phyloP scores from a whole-genome alignment of 192 early-diverging fungal species.

The Backusella macrospora region DNA sequence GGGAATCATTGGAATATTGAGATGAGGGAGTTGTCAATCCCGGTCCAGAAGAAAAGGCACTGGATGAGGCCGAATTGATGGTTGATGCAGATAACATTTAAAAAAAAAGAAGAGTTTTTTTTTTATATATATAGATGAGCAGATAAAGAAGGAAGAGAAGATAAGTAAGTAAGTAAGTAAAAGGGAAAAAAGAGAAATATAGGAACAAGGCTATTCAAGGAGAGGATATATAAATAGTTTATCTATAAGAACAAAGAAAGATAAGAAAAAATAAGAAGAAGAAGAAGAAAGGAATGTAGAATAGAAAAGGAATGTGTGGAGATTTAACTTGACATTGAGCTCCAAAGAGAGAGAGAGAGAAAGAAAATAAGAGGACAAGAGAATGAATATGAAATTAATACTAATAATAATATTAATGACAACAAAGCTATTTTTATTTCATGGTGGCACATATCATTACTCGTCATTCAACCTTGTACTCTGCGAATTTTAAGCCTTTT shows the following conservation, averaged over 20 bases:
- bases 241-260: background rate
- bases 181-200: too few relatives aligned
- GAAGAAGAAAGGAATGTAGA: background rate
- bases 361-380: background rate
- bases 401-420: background rate
- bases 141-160: too few relatives aligned
- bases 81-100: conserved; percentile 35
- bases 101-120: background rate
- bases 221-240: background rate
- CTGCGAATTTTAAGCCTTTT: background rate
- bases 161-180: background rate
- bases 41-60: conserved; percentile 13
- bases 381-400: conserved; percentile 11
- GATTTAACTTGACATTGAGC: conserved; percentile 1
- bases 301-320: background rate
- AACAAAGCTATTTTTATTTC: conserved; percentile 11
- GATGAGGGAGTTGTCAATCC: conserved; percentile 30
- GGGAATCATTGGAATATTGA: conserved; percentile 22
- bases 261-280: background rate
- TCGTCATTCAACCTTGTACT: conserved; percentile 11
- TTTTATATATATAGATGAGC: conserved; percentile 1
- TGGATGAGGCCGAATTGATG: conserved; percentile 26
- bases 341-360: conserved; percentile 4
- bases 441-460: conserved; percentile 9
- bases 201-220: background rate